Conservation (phyloP, 208 protist species). For the Trypanosoma congolense region DNA sequence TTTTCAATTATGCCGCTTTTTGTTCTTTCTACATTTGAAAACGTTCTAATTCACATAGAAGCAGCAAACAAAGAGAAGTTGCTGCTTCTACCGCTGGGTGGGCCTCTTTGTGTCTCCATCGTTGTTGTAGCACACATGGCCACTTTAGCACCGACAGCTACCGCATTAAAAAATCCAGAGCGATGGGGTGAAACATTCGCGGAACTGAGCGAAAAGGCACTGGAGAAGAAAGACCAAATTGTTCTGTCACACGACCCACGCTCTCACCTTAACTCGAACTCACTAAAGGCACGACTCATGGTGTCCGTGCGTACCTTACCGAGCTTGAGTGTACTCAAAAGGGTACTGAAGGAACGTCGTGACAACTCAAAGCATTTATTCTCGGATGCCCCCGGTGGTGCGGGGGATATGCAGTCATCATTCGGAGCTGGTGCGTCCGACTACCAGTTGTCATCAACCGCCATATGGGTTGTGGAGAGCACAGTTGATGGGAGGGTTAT, state of each 20-base stretch:
- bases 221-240: constrained; percentile 33
- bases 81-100: too few species aligned
- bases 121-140: neutral
- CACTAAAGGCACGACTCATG: constrained; percentile 31
- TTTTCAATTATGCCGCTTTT: too few species aligned
- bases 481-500: constrained; percentile 50
- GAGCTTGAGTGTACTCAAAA: constrained; percentile 49
- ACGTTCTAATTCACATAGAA: too few species aligned
- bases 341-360: constrained; percentile 16
- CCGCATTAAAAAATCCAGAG: constrained; percentile 2
- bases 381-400: constrained; percentile 15
- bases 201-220: constrained; percentile 8
- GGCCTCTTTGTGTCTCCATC: neutral
- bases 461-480: constrained; percentile 50
- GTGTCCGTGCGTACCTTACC: constrained; percentile 68
- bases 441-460: constrained; percentile 26
- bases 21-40: too few species aligned
- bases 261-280: constrained; percentile 39
- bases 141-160: neutral
- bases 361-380: constrained; percentile 4
- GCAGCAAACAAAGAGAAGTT: too few species aligned
- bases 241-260: constrained; percentile 33
- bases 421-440: constrained; percentile 19
- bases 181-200: constrained; percentile 12
- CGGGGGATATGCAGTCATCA: neutral